Percentiles rank a stretch among this genome's conserved stretches.
phyloP scores from a whole-genome alignment of 2,329 filamentous ascomycete genomes.

The Ramularia endophylla region DNA sequence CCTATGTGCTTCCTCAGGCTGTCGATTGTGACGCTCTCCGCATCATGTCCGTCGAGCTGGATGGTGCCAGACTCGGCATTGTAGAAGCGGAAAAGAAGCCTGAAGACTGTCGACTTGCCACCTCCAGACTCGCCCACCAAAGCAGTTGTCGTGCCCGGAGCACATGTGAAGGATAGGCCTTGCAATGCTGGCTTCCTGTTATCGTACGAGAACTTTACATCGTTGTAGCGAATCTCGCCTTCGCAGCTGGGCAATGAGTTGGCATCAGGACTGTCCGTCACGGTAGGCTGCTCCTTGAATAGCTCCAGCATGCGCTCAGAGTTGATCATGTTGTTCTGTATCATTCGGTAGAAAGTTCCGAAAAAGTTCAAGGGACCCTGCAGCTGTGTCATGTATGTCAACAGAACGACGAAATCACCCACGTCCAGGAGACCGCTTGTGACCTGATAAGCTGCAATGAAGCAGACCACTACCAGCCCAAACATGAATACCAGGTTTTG shows the following conservation, averaged over 20 bases:
- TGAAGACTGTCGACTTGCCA: conserved; percentile 94
- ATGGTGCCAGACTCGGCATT: conserved; percentile 76
- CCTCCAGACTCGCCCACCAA: conserved; percentile 95
- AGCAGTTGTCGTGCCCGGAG: conserved; percentile 86
- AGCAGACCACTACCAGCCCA: conserved; percentile 61
- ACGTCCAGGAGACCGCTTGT: conserved; percentile 54
- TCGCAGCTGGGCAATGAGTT: conserved; percentile 59
- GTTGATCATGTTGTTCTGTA: conserved; percentile 96
- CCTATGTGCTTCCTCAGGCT: conserved; percentile 88
- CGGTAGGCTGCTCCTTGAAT: conserved; percentile 92
- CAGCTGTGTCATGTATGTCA: conserved; percentile 70
- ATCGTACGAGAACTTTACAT: conserved; percentile 90
- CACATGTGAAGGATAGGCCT: conserved; percentile 77
- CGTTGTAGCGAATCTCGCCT: conserved; percentile 79
- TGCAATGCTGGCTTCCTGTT: conserved; percentile 76
- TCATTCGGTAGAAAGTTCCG: conserved; percentile 90
- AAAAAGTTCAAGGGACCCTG: conserved; percentile 68
- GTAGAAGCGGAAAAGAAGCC: conserved; percentile 94
- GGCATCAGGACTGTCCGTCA: conserved; percentile 68
- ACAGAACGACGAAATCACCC: conserved; percentile 63
- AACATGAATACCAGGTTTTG: conserved; percentile 60
- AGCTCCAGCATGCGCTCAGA: conserved; percentile 91
- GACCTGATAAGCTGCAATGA: conserved; percentile 65
- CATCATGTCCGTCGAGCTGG: conserved; percentile 75
- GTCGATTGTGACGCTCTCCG: conserved; percentile 77